Base-by-base conservation (phyloP, 176 grass and related monocot genomes). In the Cenchrus fungigraminus region DNA sequence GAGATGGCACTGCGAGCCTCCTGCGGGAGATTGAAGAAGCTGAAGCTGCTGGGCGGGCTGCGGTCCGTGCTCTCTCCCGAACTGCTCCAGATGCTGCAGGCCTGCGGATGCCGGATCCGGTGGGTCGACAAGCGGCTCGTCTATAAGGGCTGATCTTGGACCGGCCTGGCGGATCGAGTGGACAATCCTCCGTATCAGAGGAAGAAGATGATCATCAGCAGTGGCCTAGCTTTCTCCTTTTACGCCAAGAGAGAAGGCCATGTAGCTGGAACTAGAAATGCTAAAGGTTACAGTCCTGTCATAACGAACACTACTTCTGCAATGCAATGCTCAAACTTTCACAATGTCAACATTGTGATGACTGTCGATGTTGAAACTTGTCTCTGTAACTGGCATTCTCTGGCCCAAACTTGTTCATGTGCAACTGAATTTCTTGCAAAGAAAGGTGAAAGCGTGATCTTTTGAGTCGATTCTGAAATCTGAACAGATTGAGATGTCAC, bases 21-120 rank as follows among this genome's bases (percentile, higher is more conserved):
- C 0, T 83, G 86, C 4, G 86, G 89, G 29, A 87, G 85, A 80
- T 79, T 96, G 65, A 96, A 96, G 91, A 96, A 96, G 72, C 74
- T 93, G 81, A 96, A 96, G 81, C 51, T 96, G 47, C 89, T 91
- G 56, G 61, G 73, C 5, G 73, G 78, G 37, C 79, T 96, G 84
- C 76, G 44, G 78, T 68, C 88, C 13, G 67, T 96, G 63, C 86
- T 96, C 22, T 90, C 93, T 2, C n/a, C 87, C 12, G 77, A 84
- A 82, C 85, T 95, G 29, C 82, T 90, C 28, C 87, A 88, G 68
- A 92, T 65, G 73, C 81, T 95, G 52, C 82, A 90, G 68, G 59
- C 78, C 8, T 75, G 78, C 0, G 90, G 93, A 3, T 95, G 93
- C 72, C 71, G 93, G 1, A 76, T 95, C 28, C 87, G 93, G 19